A percentile compares a stretch with the other conserved stretches of the same genome.
phyloP scores from a whole-genome alignment of 371 early-diverging fungal species.

The Mortierella sp. region DNA sequence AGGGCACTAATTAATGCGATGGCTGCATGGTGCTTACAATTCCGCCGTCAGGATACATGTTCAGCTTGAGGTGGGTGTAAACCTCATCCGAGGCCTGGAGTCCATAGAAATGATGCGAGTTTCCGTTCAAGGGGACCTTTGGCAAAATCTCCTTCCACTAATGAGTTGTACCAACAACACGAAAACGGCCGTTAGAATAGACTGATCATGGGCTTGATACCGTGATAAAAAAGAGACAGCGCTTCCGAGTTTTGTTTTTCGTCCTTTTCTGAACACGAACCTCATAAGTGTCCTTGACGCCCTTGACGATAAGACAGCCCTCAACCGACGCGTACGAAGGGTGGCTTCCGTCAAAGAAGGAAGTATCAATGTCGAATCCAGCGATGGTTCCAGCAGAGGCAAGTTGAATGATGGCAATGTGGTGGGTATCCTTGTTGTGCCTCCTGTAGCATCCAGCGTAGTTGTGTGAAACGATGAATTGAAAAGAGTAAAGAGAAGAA shows the following conservation, averaged over 20 bases:
- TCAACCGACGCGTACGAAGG: conserved; percentile 53
- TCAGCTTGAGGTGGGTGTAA: conserved; percentile 82
- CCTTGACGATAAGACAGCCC: conserved; percentile 40
- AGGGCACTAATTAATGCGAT: no score
- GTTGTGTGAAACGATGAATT: neutral
- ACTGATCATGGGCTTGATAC: neutral
- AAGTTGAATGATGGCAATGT: conserved; percentile 80
- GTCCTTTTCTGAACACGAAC: conserved; percentile 1
- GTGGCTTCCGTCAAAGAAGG: conserved; percentile 74
- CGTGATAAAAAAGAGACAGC: neutral
- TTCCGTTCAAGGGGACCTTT: conserved; percentile 71
- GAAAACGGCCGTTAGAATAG: neutral
- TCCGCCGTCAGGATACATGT: conserved; percentile 91
- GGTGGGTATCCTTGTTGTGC: conserved; percentile 51
- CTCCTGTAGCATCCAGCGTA: conserved; percentile 28
- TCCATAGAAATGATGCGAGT: conserved; percentile 76
- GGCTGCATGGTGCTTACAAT: conserved; percentile 60
- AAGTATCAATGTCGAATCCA: conserved; percentile 90
- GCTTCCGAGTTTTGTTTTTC: neutral
- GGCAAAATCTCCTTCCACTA: conserved; percentile 86
- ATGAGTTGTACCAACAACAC: neutral
- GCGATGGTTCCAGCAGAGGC: conserved; percentile 81
- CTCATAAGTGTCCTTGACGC: conserved; percentile 30
- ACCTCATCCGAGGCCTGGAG: conserved; percentile 61
- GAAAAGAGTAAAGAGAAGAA: neutral